These are phyloP conservation scores for Lophium mytilinum DNA, from an alignment of 495 filamentous ascomycete genomes.

Conservation along the genomic window DNA sequence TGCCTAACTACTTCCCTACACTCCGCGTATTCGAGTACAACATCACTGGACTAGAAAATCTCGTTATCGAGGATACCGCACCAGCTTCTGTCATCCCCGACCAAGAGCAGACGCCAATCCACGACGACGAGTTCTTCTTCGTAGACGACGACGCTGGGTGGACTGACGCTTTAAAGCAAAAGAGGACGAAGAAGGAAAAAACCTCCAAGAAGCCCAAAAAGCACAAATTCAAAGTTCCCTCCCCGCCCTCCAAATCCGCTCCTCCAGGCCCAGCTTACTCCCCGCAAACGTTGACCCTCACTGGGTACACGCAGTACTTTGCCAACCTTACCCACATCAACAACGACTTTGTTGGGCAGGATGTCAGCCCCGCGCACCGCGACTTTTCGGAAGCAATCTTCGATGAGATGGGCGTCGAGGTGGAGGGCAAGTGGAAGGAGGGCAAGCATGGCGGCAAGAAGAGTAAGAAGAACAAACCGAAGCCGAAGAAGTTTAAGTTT, in stretches of 20 bases:
- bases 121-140: not conserved
- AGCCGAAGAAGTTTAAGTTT: constrained; percentile 59
- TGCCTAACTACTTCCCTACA: constrained; percentile 89
- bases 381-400: not conserved
- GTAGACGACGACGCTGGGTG: constrained; percentile 8
- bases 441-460: constrained; percentile 41
- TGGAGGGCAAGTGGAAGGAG: constrained; percentile 45
- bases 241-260: constrained; percentile 60
- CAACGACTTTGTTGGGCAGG: constrained; percentile 42
- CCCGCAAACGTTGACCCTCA: constrained; percentile 66
- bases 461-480: constrained; percentile 30
- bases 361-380: not conserved
- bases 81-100: not conserved
- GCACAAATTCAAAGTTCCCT: constrained; percentile 55
- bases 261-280: constrained; percentile 89
- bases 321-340: constrained; percentile 89
- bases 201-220: constrained; percentile 42
- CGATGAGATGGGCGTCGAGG: constrained; percentile 32
- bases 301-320: constrained; percentile 81
- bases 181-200: constrained; percentile 7
- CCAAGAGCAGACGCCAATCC: not conserved
- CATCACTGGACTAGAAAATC: constrained; percentile 63
- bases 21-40: constrained; percentile 89
- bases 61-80: constrained; percentile 3
- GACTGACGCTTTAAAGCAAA: not conserved